These are phyloP conservation scores for Fomitiporia mediterranea DNA, from an alignment of 1,284 basidiomycete genomes.

Conservation along the genomic window DNA sequence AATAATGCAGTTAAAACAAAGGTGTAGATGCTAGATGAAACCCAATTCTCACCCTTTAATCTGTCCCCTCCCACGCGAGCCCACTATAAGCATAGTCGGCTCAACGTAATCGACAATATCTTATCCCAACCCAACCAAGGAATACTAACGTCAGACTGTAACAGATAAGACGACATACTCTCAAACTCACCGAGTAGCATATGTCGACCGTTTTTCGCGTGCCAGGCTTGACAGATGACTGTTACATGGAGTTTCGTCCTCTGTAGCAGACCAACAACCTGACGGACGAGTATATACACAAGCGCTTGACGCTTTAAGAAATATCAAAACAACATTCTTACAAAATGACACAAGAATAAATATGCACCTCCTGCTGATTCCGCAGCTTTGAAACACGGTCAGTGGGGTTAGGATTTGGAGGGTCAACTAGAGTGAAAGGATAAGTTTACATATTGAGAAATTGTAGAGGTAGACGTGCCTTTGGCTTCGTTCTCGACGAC, in stretches of 20 bases:
- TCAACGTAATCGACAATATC: conserved; percentile 90
- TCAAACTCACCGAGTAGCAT: conserved; percentile 71
- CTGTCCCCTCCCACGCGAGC: conserved; percentile 86
- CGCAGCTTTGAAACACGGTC: conserved; percentile 76
- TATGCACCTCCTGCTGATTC: conserved; percentile 80
- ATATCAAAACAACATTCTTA: conserved; percentile 7
- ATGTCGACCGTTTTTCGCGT: conserved; percentile 90
- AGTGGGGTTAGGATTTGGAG: conserved; percentile 58
- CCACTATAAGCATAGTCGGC: conserved; percentile 93
- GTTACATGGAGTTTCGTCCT: conserved; percentile 85
- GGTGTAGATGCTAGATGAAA: neutral
- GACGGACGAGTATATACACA: conserved; percentile 82
- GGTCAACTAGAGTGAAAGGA: conserved; percentile 69
- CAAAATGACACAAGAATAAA: conserved; percentile 3
- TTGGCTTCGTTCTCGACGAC: conserved; percentile 93
- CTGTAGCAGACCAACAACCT: conserved; percentile 86
- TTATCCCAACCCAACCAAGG: conserved; percentile 32
- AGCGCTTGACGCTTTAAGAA: conserved; percentile 73
- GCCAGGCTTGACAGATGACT: conserved; percentile 91
- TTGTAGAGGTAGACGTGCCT: conserved; percentile 40
- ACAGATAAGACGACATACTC: neutral
- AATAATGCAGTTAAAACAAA: neutral
- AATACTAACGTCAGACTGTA: neutral
- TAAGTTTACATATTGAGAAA: conserved; percentile 6
- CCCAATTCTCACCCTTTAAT: conserved; percentile 67